Evolutionary conservation across 257 asterid species (phyloP), one percentile per base, ranked within the genome.

Genomic region (Solanum piurae): DNA sequence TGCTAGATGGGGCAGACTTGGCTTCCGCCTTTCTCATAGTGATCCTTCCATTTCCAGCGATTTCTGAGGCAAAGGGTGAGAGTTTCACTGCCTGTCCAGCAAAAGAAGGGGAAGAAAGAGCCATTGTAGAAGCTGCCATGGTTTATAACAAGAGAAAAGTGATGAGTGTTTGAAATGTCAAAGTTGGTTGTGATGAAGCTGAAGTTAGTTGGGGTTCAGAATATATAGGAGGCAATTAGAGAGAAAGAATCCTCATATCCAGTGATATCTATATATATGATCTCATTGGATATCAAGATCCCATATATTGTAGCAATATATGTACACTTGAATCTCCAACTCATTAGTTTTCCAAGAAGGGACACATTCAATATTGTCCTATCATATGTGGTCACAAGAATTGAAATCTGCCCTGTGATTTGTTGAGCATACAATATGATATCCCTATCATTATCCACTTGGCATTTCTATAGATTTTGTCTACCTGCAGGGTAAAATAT

Each of bases 181-280:
- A 55, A 55, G 49, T 16, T 29, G 71, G 2, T 1, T 29, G 29
- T 29, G 29, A 29, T 29, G 29, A 29, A 29, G 2, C 2, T 29
- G 2, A 1, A 29, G 2, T 29, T 1, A 2, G 2, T 2, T 29
- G 1, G 2, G 2, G 1, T 29, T 2, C 1, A 1, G 1, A n/a
- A 29, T 29, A 29, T 29, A 29, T 29, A 29, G 29, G 29, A 2
- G 2, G 4, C 6, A 46, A 5, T 4, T 11, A 64, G 21, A 34
- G 33, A 42, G 31, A 5, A 58, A 33, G 23, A 64, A 74, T 12
- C 52, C 4, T 21, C 16, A 52, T 83, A 83, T 83, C 74, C 58
- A 31, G 23, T 75, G 72, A 58, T 58, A 83, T 83, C 34, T 29
- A 31, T 52, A 46, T 83, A 52, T 31, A 2, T 31, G 31, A 21